These are phyloP conservation scores for Bjerkandera adusta DNA, from an alignment of 1,284 basidiomycete genomes.

Conservation along the genomic window DNA sequence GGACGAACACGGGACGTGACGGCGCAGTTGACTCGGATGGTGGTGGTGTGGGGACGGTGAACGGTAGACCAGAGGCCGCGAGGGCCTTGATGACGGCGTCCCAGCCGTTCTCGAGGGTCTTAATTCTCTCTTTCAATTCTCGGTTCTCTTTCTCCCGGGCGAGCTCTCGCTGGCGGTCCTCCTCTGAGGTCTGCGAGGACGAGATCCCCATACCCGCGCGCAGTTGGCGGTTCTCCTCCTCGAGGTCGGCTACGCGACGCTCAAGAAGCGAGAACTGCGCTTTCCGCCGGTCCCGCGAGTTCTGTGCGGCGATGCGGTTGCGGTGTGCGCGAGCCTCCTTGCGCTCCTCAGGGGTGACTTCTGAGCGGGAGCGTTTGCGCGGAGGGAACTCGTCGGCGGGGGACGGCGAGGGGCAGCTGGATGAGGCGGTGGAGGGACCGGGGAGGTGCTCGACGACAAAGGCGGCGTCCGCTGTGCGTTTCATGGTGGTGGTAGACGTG, in stretches of 20 bases:
- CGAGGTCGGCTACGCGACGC: constrained; percentile 41
- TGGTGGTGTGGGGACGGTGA: constrained; percentile 30
- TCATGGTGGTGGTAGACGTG: constrained; percentile 22
- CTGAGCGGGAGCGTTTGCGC: constrained; percentile 67
- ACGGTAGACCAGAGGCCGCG: constrained; percentile 59
- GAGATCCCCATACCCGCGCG: constrained; percentile 36
- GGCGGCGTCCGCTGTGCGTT: constrained; percentile 31
- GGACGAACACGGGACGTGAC: constrained; percentile 31
- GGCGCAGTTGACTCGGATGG: constrained; percentile 25
- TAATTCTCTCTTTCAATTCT: constrained; percentile 71
- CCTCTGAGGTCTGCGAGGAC: constrained; percentile 24
- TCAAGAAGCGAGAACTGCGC: constrained; percentile 61
- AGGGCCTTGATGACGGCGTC: constrained; percentile 74
- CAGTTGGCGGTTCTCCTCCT: constrained; percentile 44
- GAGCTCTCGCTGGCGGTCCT: constrained; percentile 42
- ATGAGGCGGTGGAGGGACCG: constrained; percentile 23
- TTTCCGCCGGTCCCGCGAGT: constrained; percentile 79
- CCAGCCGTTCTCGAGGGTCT: constrained; percentile 75
- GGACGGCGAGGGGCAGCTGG: constrained; percentile 25
- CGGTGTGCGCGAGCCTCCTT: constrained; percentile 81
- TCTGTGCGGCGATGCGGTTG: constrained; percentile 82
- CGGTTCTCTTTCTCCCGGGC: constrained; percentile 67
- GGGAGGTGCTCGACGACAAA: constrained; percentile 20
- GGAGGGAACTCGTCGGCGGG: constrained; percentile 42
- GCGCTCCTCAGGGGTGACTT: constrained; percentile 65